These are phyloP conservation scores for Stentor coeruleus DNA, from an alignment of 73 alveolate genomes.

Conservation along the genomic window DNA sequence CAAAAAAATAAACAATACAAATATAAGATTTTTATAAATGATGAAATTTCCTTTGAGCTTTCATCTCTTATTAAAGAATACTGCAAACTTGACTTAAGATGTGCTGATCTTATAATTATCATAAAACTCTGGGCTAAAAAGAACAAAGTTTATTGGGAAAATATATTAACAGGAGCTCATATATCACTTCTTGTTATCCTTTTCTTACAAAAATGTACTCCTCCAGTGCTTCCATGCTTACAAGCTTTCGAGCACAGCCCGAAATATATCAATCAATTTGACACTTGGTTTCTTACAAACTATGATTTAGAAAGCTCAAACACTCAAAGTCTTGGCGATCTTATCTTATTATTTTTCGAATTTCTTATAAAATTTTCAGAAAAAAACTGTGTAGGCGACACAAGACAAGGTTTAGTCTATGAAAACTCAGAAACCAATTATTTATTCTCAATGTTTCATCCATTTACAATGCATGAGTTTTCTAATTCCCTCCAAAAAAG, in stretches of 20 bases:
- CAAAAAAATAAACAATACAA: too few relatives aligned
- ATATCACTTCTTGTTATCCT: not conserved
- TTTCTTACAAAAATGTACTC: not conserved
- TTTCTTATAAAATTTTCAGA: not conserved
- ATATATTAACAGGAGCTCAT: not conserved
- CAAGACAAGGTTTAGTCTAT: not conserved
- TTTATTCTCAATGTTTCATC: too few relatives aligned
- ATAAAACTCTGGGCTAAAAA: not conserved
- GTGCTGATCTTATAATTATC: not conserved
- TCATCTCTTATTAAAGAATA: not conserved
- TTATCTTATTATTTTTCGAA: not conserved
- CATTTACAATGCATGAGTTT: not conserved
- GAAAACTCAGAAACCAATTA: too few relatives aligned
- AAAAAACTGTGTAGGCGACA: not conserved
- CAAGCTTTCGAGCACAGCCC: not conserved
- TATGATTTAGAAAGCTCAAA: not conserved
- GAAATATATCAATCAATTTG: not conserved
- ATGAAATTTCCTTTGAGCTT: not conserved
- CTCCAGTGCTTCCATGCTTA: not conserved
- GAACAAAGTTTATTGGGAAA: not conserved
- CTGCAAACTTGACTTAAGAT: not conserved
- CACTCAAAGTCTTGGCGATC: not conserved
- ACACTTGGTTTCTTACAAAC: not conserved
- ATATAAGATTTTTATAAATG: too few relatives aligned
- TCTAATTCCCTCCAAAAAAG: not conserved